These are phyloP conservation scores for Cercospora citrullina DNA, from an alignment of 2,329 filamentous ascomycete genomes.

Conservation along the genomic window DNA sequence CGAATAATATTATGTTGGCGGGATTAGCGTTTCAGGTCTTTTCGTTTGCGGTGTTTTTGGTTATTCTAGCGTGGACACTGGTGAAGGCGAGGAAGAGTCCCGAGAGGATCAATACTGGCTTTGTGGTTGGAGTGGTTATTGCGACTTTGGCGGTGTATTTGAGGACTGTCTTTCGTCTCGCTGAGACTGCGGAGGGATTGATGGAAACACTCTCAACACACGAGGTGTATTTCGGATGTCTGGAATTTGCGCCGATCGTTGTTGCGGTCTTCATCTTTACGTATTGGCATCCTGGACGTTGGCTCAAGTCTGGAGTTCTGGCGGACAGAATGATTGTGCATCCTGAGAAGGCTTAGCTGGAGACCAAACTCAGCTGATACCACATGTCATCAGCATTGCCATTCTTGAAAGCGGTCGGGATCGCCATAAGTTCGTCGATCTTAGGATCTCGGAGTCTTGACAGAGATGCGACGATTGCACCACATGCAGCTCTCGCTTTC, in stretches of 20 bases:
- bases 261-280: slow-evolving; percentile 51
- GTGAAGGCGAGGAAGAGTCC: slow-evolving; percentile 39
- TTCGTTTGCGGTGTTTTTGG: slow-evolving; percentile 52
- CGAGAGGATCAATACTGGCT: slow-evolving; percentile 40
- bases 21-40: slow-evolving; percentile 58
- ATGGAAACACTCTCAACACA: slow-evolving; percentile 49
- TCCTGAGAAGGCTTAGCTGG: not conserved
- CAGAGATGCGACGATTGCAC: slow-evolving; percentile 23
- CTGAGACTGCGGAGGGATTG: slow-evolving; percentile 56
- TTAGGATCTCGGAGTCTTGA: not conserved
- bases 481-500: slow-evolving; percentile 22
- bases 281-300: slow-evolving; percentile 48
- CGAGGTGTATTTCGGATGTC: slow-evolving; percentile 55
- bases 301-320: slow-evolving; percentile 28
- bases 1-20: slow-evolving; percentile 58
- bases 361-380: not conserved
- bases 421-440: not conserved
- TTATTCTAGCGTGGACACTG: slow-evolving; percentile 48
- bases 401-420: not conserved
- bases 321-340: slow-evolving; percentile 1
- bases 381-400: not conserved
- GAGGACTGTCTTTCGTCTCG: slow-evolving; percentile 56
- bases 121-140: slow-evolving; percentile 46
- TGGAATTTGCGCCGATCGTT: slow-evolving; percentile 58
- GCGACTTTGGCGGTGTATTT: slow-evolving; percentile 55